phyloP scores from a whole-genome alignment of 2,329 filamentous ascomycete species.

The Fusarium burgessii region DNA sequence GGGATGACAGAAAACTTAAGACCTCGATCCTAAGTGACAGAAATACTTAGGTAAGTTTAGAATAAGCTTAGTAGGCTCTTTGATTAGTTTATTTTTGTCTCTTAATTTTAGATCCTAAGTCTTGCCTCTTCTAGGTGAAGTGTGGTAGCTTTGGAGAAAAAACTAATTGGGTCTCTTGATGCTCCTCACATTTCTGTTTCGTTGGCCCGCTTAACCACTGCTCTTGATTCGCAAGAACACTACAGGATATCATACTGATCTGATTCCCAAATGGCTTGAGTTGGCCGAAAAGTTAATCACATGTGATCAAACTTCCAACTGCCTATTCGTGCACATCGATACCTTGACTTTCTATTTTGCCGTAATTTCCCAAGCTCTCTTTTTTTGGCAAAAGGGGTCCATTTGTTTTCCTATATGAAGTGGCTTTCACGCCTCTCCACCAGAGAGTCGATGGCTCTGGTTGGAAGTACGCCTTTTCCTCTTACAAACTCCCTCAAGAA shows the following conservation, averaged over 20 bases:
- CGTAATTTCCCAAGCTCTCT: slow-evolving; percentile 17
- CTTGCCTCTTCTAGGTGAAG: slow-evolving; percentile 10
- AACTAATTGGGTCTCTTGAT: slow-evolving; percentile 11
- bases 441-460: slow-evolving; percentile 8
- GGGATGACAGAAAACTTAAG: too few species aligned
- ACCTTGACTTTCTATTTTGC: slow-evolving; percentile 21
- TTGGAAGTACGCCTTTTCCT: slow-evolving; percentile 16
- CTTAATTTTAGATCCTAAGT: too few species aligned
- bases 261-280: slow-evolving; percentile 6
- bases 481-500: not conserved
- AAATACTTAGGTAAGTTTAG: too few species aligned
- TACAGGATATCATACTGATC: slow-evolving; percentile 7
- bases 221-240: slow-evolving; percentile 10
- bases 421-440: slow-evolving; percentile 30
- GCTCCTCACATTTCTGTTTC: not conserved
- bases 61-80: too few species aligned
- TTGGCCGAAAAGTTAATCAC: slow-evolving; percentile 6
- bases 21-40: too few species aligned
- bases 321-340: slow-evolving; percentile 18
- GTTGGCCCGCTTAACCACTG: slow-evolving; percentile 21
- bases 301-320: slow-evolving; percentile 7
- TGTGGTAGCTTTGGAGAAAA: not conserved
- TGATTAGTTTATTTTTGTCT: too few species aligned
- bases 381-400: slow-evolving; percentile 2
- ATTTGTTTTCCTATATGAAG: slow-evolving; percentile 23